phyloP scores from a whole-genome alignment of 1,284 basidiomycete species.

The Trichosporon sp. region DNA sequence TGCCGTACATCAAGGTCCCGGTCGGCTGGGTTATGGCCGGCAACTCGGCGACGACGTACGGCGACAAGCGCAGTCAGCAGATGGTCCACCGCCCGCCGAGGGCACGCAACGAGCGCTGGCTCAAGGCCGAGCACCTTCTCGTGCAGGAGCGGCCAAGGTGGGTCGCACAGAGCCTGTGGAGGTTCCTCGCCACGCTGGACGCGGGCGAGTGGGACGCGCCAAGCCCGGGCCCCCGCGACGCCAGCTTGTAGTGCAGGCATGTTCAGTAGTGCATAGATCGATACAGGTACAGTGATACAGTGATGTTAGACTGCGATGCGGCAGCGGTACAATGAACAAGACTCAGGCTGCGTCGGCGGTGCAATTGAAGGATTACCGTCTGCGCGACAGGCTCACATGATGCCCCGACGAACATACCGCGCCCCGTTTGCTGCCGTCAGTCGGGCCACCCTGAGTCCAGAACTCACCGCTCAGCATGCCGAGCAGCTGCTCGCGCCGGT shows the following conservation, averaged over 20 bases:
- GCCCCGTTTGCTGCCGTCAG: not conserved
- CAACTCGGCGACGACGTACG: conserved; percentile 27
- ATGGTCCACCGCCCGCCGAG: conserved; percentile 35
- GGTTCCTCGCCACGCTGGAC: conserved; percentile 28
- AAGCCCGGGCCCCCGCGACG: not conserved
- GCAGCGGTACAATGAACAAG: not conserved
- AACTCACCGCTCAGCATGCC: not conserved
- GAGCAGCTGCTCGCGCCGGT: not conserved
- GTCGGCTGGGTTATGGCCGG: conserved; percentile 31
- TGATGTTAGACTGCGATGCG: not conserved
- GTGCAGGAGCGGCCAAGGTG: conserved; percentile 39
- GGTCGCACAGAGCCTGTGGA: conserved; percentile 27
- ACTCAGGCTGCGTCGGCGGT: no score
- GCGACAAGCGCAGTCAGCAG: conserved; percentile 22
- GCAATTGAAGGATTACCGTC: no score
- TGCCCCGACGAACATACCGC: not conserved
- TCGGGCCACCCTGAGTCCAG: not conserved
- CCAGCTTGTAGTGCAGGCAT: not conserved
- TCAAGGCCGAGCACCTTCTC: conserved; percentile 34
- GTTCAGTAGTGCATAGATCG: not conserved
- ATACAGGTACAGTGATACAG: not conserved
- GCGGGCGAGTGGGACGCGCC: conserved; percentile 9
- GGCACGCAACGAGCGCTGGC: conserved; percentile 29
- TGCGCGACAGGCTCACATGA: no score
- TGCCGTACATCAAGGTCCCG: conserved; percentile 27